Percentiles rank a stretch among this genome's conserved stretches.
phyloP scores from a whole-genome alignment of 179 eudicot species.

The Sideroxylon spinosum region DNA sequence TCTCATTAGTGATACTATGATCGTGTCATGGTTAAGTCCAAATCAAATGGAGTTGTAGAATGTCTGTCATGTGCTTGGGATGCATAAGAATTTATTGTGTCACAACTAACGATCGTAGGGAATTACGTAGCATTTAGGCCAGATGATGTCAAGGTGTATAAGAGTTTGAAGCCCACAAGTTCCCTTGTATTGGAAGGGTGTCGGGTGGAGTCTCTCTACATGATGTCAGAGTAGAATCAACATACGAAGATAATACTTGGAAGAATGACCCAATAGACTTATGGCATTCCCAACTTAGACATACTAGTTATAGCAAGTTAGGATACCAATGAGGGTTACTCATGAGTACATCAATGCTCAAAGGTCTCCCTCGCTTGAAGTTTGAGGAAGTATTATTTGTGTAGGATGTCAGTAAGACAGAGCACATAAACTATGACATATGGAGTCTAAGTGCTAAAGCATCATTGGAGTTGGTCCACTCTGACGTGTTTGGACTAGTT shows the following conservation, averaged over 20 bases:
- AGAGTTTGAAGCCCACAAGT: background rate
- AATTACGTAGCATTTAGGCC: background rate
- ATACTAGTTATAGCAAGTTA: background rate
- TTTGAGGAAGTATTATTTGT: background rate
- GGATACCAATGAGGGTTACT: no score
- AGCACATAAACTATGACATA: background rate
- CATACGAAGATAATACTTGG: background rate
- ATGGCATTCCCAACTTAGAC: background rate
- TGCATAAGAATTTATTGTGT: background rate
- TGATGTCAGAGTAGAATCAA: background rate
- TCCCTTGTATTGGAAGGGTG: background rate
- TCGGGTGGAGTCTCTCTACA: background rate
- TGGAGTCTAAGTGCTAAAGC: no score
- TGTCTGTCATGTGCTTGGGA: background rate
- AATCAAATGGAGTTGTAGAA: no score
- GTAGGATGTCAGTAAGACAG: background rate
- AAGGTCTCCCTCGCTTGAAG: background rate
- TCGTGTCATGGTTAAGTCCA: no score
- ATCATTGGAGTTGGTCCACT: no score
- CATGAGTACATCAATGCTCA: background rate
- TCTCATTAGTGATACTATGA: no score
- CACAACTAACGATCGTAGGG: background rate
- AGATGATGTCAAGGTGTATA: background rate
- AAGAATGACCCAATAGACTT: background rate
- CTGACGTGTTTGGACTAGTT: no score